Evolutionary conservation across 2,329 filamentous ascomycete genomes (phyloP), one percentile per base, ranked within the genome.

Genomic region (Penicillium sp.): DNA sequence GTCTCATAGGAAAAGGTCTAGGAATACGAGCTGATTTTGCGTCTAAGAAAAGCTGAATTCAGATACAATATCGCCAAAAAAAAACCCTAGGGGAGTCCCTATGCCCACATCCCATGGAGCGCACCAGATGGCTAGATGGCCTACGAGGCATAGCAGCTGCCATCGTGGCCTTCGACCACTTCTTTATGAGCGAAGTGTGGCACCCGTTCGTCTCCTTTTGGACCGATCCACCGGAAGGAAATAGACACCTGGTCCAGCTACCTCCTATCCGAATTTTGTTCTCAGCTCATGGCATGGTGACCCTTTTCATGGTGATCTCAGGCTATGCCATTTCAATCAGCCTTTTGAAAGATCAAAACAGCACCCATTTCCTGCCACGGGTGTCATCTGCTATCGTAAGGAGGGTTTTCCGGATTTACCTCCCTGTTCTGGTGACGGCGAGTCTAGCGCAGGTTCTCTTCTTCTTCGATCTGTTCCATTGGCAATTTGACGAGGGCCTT

Each of bases 271-370:
- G 73, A 0, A 57, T 76, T 2, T 45, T 69, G 9, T 64, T 75
- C 31, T 66, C 70, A 1, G 74, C 73, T 2, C 65, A 65, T 6
- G 67, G 70, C 1, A 73, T 75, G 36, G 81, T 84, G 0, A 75
- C 79, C 2, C 72, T 74, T 7, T 84, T 84, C 62, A 83, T 81
- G 66, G 76, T 84, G 58, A 79, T 84, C 47, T 84, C 81, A 0
- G 82, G 81, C 53, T 84, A 83, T 55, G 81, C 81, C 6, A 69
- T 84, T 15, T 77, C 80, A 2, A 67, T 76, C 39, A 80, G 80
- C 60, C 75, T 80, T 0, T 57, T 83, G 52, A 68, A 66, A 24
- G 46, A 55, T 21, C 58, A 51, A 33, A 42, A 53, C 26, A 49
- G 38, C 18, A 29, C 51, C 9, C 46, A 53, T 12, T 57, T 57